phyloP scores from a whole-genome alignment of 495 filamentous ascomycete genomes.

The Aspergillus taichungensis region DNA sequence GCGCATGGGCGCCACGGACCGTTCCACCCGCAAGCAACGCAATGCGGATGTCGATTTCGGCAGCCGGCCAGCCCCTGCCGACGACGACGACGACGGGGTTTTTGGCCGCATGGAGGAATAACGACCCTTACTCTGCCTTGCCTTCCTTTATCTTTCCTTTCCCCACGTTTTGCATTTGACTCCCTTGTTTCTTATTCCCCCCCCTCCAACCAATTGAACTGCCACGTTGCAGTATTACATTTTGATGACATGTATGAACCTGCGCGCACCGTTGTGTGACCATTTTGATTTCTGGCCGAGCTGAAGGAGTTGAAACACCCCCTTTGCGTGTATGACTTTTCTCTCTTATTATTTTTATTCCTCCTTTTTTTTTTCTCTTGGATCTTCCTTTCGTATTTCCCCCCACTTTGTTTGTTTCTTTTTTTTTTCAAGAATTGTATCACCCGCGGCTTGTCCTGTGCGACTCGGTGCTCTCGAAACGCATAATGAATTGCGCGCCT shows the following conservation, averaged over 20 bases:
- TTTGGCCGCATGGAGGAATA: conserved; percentile 96
- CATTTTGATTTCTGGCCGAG: conserved; percentile 22
- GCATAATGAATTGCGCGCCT: conserved; percentile 12
- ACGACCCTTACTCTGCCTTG: conserved; percentile 5
- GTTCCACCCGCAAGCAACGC: conserved; percentile 39
- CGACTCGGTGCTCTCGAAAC: conserved; percentile 4
- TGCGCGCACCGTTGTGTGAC: conserved; percentile 28
- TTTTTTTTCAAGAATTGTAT: conserved; percentile 10
- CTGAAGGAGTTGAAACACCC: conserved; percentile 21
- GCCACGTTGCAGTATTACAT: conserved; percentile 11
- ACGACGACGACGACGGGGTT: conserved; percentile 90
- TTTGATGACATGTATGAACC: conserved; percentile 36
- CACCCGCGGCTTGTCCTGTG: conserved; percentile 6
- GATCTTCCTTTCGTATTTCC: conserved; percentile 1
- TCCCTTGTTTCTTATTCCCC: not conserved
- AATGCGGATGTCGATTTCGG: conserved; percentile 77
- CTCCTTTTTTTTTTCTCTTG: conserved; percentile 6
- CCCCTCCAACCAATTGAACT: conserved; percentile 3
- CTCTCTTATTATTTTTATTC: conserved; percentile 4
- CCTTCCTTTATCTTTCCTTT: not conserved
- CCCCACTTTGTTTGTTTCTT: not conserved
- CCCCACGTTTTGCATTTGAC: too few species aligned
- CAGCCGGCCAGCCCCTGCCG: conserved; percentile 52
- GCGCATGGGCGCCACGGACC: conserved; percentile 27
- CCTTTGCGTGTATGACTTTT: conserved; percentile 18